Conservation (phyloP, 2,329 filamentous ascomycete species). For the Aspergillus vadensis region DNA sequence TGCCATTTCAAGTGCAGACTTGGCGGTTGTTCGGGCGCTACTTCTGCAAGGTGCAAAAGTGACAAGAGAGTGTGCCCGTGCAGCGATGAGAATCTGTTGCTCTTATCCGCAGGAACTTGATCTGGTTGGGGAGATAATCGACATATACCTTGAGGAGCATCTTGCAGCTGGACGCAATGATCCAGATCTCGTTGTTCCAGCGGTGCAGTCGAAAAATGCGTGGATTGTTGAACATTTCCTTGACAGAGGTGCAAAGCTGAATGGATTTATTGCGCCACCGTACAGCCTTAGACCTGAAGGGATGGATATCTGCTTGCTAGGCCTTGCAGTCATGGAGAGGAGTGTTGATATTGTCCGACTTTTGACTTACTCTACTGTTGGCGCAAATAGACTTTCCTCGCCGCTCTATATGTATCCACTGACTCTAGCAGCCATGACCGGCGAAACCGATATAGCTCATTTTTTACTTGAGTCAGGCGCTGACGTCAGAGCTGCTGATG, state of each 20-base stretch:
- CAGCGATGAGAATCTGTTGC: too few relatives aligned
- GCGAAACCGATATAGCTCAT: neutral
- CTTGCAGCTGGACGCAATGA: neutral
- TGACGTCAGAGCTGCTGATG: neutral
- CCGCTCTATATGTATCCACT: neutral
- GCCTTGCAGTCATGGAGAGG: neutral
- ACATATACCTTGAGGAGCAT: neutral
- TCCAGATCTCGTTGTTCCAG: neutral
- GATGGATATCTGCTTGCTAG: neutral
- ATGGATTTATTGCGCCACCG: neutral
- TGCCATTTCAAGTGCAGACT: neutral
- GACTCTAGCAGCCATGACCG: neutral
- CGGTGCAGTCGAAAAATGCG: neutral
- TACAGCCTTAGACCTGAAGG: neutral
- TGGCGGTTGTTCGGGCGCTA: neutral
- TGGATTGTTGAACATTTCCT: neutral
- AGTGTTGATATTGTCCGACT: neutral
- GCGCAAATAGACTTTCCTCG: neutral
- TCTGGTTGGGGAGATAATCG: neutral
- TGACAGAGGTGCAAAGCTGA: slow-evolving; percentile 1
- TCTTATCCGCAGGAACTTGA: neutral
- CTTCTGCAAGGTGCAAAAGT: slow-evolving; percentile 1
- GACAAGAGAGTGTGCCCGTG: slow-evolving; percentile 3
- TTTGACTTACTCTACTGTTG: neutral
- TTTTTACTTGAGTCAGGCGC: neutral